Evolutionary conservation across 75 land plant genomes (phyloP).

Genomic region (Pinus albicaulis): DNA sequence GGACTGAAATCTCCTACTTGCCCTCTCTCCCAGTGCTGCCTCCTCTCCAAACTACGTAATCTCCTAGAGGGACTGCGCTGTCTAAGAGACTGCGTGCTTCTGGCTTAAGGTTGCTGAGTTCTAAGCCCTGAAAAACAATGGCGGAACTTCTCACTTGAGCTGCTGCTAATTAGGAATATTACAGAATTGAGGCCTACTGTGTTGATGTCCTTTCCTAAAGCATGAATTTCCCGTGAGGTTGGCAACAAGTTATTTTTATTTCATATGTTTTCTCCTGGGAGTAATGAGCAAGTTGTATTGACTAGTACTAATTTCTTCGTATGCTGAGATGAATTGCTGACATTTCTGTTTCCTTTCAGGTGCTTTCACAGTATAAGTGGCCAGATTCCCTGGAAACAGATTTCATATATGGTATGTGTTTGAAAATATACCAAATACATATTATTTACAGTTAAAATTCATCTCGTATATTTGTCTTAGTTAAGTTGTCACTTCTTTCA

Average conservation of each 20-base stretch:
- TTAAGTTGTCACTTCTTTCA: background rate
- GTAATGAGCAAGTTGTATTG: background rate
- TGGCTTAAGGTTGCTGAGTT: no score
- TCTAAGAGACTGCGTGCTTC: no score
- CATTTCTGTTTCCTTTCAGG: constrained; percentile 24
- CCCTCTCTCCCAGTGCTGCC: no score
- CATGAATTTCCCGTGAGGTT: background rate
- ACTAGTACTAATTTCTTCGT: background rate
- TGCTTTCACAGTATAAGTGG: constrained; percentile 64
- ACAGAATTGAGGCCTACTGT: background rate
- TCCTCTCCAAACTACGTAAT: no score
- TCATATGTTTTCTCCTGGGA: background rate
- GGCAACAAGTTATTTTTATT: no score
- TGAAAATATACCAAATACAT: background rate
- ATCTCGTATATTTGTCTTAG: background rate
- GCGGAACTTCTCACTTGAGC: no score
- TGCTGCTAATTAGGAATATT: no score
- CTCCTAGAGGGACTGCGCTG: no score
- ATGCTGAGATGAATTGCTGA: background rate
- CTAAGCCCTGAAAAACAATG: no score
- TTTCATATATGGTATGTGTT: constrained; percentile 63
- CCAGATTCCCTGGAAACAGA: constrained; percentile 68
- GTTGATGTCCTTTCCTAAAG: background rate
- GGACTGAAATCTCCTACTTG: no score
- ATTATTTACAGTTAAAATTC: background rate